A percentile compares a stretch with the other conserved stretches of the same genome.
phyloP scores from a whole-genome alignment of 371 early-diverging fungal species.

The Mortierella sp. region DNA sequence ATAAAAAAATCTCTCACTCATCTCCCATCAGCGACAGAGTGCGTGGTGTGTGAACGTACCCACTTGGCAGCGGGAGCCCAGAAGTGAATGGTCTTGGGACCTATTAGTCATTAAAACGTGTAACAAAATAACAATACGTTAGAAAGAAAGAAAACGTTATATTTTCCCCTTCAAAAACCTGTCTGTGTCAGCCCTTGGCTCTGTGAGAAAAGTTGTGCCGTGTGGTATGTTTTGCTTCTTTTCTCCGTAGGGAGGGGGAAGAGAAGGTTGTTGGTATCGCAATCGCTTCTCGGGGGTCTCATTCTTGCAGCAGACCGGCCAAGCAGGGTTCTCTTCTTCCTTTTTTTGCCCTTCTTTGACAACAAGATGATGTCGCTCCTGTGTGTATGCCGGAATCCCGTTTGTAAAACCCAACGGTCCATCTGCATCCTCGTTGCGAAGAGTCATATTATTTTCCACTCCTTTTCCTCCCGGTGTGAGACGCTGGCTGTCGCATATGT shows the following conservation, averaged over 20 bases:
- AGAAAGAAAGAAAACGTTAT: neutral
- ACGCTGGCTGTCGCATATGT: too few relatives aligned
- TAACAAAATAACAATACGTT: neutral
- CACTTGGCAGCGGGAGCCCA: slow-evolving; percentile 94
- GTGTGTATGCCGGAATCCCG: neutral
- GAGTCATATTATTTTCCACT: neutral
- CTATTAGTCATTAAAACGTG: slow-evolving; percentile 43
- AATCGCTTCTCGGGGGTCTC: neutral
- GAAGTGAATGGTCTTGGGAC: slow-evolving; percentile 92
- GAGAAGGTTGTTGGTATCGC: neutral
- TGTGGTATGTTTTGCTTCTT: too few relatives aligned
- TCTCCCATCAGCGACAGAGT: neutral
- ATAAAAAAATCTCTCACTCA: neutral
- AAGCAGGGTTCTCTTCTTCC: neutral
- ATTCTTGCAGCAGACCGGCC: neutral
- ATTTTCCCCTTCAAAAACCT: neutral
- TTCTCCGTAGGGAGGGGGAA: too few relatives aligned
- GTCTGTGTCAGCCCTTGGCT: too few relatives aligned
- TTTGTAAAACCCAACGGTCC: neutral
- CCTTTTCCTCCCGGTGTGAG: neutral
- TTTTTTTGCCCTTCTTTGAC: too few relatives aligned
- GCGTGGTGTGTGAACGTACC: slow-evolving; percentile 59
- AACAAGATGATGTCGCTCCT: neutral
- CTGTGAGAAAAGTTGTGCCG: too few relatives aligned
- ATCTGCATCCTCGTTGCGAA: neutral